These are phyloP conservation scores for Phoma sp. DNA, from an alignment of 2,329 filamentous ascomycete genomes.

Conservation along the genomic window DNA sequence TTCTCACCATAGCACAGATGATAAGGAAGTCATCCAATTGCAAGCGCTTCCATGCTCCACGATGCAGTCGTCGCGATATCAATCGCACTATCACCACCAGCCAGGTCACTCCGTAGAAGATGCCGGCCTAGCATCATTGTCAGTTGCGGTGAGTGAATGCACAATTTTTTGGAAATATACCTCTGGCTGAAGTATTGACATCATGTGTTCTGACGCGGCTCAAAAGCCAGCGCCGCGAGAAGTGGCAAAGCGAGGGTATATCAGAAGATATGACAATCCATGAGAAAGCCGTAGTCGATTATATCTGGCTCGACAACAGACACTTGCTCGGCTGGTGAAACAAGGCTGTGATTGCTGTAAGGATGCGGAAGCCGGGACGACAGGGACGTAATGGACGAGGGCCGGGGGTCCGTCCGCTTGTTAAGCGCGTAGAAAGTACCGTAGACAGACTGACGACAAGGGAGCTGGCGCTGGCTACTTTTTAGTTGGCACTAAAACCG, in stretches of 20 bases:
- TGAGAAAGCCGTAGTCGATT: constrained; percentile 5
- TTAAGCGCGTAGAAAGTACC: no score
- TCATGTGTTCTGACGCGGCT: constrained; percentile 14
- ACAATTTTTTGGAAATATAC: neutral
- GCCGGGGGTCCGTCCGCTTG: neutral
- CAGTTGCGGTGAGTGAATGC: neutral
- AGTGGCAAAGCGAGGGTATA: neutral
- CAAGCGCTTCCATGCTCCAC: constrained; percentile 40
- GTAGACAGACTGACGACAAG: no score
- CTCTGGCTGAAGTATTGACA: constrained; percentile 43
- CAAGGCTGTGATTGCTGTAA: constrained; percentile 15
- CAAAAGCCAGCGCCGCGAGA: constrained; percentile 11
- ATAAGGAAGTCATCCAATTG: constrained; percentile 47
- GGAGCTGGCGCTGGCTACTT: neutral
- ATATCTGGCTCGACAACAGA: neutral
- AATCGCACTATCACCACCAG: constrained; percentile 39
- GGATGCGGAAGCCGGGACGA: constrained; percentile 4
- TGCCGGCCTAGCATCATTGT: constrained; percentile 26
- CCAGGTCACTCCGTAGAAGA: constrained; percentile 45
- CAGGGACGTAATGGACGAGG: constrained; percentile 1
- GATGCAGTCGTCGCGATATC: constrained; percentile 38
- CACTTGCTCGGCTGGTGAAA: constrained; percentile 1
- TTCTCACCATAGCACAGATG: constrained; percentile 41
- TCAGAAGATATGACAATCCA: constrained; percentile 3
- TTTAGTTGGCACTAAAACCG: neutral